These are phyloP conservation scores for Cyclospora cayetanensis DNA, from an alignment of 169 alveolate genomes.

Conservation along the genomic window DNA sequence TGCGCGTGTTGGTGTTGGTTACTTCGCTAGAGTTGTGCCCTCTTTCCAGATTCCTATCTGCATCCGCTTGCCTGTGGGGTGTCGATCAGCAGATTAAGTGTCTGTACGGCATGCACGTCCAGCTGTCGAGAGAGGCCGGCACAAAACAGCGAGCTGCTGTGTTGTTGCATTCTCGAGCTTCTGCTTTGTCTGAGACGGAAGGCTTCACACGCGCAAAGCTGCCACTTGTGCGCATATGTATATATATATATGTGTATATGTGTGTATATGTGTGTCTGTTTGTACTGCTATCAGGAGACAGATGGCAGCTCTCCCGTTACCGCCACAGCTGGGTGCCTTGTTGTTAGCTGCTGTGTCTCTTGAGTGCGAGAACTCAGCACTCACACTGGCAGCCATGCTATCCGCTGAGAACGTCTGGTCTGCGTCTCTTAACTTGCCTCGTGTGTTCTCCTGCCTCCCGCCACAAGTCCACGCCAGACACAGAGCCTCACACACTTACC, in stretches of 20 bases:
- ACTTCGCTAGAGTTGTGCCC: not conserved
- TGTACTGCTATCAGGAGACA: conserved; percentile 73
- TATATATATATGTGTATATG: not conserved
- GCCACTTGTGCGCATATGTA: not conserved
- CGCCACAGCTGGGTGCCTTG: conserved; percentile 97
- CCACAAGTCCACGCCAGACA: not conserved
- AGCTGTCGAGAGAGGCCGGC: not conserved
- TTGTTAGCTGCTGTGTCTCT: conserved; percentile 87
- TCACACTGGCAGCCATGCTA: conserved; percentile 97
- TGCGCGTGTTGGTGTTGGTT: not conserved
- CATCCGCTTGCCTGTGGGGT: not conserved
- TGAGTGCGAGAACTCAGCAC: conserved; percentile 94
- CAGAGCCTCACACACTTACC: not conserved
- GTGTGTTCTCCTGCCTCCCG: not conserved
- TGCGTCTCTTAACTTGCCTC: not conserved
- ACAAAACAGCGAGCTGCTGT: not conserved
- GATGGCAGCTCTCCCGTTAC: conserved; percentile 98
- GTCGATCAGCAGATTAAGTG: not conserved
- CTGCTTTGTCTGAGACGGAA: not conserved
- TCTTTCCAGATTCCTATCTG: not conserved
- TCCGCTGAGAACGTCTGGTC: conserved; percentile 96
- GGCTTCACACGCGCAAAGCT: not conserved
- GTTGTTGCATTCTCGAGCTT: not conserved
- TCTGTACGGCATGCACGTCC: not conserved
- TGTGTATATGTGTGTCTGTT: not conserved